Percentiles rank a stretch among this genome's conserved stretches.
phyloP scores from a whole-genome alignment of 1,139 yeast species.

The Hanseniaspora gamundiae region DNA sequence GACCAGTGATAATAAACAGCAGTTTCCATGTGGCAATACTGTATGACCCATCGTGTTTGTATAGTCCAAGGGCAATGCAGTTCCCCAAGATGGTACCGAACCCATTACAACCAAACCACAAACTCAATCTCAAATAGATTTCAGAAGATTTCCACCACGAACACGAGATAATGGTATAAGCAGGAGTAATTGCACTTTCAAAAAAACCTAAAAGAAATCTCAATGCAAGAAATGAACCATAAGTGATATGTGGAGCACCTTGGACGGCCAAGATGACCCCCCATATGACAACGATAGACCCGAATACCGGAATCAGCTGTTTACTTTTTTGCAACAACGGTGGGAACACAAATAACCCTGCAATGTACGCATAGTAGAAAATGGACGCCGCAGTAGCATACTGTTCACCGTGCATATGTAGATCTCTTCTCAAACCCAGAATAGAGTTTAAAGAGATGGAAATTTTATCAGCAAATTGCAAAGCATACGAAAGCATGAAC shows the following conservation, averaged over 20 bases:
- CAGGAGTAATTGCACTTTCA: constrained; percentile 40
- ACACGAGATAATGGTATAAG: constrained; percentile 39
- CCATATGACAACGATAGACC: constrained; percentile 34
- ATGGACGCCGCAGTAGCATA: constrained; percentile 48
- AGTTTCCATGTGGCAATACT: constrained; percentile 37
- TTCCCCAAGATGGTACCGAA: constrained; percentile 32
- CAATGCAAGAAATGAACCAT: constrained; percentile 30
- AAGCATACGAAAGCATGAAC: constrained; percentile 41
- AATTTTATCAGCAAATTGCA: constrained; percentile 56
- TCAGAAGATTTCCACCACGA: constrained; percentile 44
- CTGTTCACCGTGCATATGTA: constrained; percentile 38
- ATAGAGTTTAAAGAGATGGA: constrained; percentile 49
- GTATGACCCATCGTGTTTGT: constrained; percentile 23
- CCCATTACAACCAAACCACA: constrained; percentile 43
- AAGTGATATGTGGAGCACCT: constrained; percentile 27
- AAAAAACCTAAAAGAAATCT: constrained; percentile 37
- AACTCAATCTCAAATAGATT: constrained; percentile 34
- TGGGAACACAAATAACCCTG: constrained; percentile 32
- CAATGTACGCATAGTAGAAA: constrained; percentile 42
- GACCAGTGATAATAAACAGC: constrained; percentile 36
- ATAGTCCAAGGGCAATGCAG: constrained; percentile 39
- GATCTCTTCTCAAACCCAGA: constrained; percentile 37
- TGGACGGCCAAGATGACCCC: constrained; percentile 34
- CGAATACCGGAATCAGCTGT: constrained; percentile 28
- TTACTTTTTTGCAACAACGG: constrained; percentile 15